Base-by-base conservation (phyloP, 2,329 filamentous ascomycete species). In the Calonectria crousiana region DNA sequence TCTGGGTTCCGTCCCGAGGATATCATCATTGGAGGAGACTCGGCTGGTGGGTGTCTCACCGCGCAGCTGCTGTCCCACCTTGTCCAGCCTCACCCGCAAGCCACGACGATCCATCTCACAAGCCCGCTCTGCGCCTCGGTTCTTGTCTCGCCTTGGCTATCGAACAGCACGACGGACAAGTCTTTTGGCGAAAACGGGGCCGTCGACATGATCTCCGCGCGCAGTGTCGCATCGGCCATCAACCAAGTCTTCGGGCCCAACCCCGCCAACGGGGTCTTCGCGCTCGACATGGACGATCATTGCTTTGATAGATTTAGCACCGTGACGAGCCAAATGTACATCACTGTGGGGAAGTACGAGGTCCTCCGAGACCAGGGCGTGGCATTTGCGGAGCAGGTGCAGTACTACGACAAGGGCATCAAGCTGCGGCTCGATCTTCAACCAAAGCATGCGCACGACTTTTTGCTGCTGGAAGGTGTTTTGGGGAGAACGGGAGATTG, bases 21-120 rank as follows among this genome's bases (percentile, higher is more conserved):
- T 41, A 69, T 84, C 10, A 60, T 83, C 11, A 69, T 85, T 14
- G 83, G 82, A 3, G 83, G 83, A 11, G 83, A 85, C 53, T 84
- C 83, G 38, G 82, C 81, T 0, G 83, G 83, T 10, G 83, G 79
- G 2, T 83, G 84, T 58, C 71, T 85, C 34, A 77, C 82, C 6
- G 76, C 76, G 11, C 81, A 83, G 74, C 30, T 85, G 41, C 71
- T 85, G 13, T 66, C 77, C 2, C 82, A 84, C 66, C 41, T 84
- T 6, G 44, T 83, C 14, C 78, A 82, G 36, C 77, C 82, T 9
- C 78, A 81, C 47, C 79, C 81, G 0, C 52, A 28, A 0, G 76
- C 77, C 1, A 32, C 56, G 16, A 26, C 64, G 23, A 64, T 83
- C 62, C 47, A 53, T 20, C 69, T 84, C 16, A 11, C 58, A 0